Evolutionary conservation across 192 early-diverging fungal species (phyloP), one percentile per base, ranked within the genome.

Genomic region (Coemansia javaensis): DNA sequence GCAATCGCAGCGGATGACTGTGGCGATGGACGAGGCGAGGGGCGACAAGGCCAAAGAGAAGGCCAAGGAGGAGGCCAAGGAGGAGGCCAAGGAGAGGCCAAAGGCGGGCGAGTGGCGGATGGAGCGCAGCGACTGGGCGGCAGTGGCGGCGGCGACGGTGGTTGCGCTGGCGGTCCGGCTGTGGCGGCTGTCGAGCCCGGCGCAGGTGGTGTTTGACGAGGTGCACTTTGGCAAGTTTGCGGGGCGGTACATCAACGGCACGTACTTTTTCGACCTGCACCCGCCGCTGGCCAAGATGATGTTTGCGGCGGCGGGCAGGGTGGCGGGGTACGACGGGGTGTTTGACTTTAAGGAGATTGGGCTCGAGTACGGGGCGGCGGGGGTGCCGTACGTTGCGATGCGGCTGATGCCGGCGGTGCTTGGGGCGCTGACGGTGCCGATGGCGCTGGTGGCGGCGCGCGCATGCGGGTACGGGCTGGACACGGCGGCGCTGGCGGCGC

Each of bases 221-320:
- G 96, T 99, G 21, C 96, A 99, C 53, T 97, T 99, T 77, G 96
- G 96, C 47, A 95, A 95, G 45, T 99, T 94, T 61, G 94, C 93
- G 34, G 83, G 82, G 18, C 81, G 81, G 67, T 98, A 98, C 55
- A 68, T 97, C 36, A 85, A 83, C 40, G 75, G 87, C 15, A 85
- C 82, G 3, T 98, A 88, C 53, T 98, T 87, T 56, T 93, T 93
- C 67, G 95, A 98, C 62, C 85, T 98, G 7, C 93, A 98, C 61
- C 95, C 95, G 24, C 93, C 93, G 13, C 77, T 98, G 18, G 95
- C 90, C 40, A 97, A 95, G 50, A 67, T 98, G 75, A 60, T 98
- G 68, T 83, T 95, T 37, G 90, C 93, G 3, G 68, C 69, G 13
- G 82, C 82, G 0, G 92, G 90, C 9, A 78, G 79, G 56, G 39